Base-by-base conservation (phyloP, 2,329 filamentous ascomycete species). In the Chaetoscypha palmicola region DNA sequence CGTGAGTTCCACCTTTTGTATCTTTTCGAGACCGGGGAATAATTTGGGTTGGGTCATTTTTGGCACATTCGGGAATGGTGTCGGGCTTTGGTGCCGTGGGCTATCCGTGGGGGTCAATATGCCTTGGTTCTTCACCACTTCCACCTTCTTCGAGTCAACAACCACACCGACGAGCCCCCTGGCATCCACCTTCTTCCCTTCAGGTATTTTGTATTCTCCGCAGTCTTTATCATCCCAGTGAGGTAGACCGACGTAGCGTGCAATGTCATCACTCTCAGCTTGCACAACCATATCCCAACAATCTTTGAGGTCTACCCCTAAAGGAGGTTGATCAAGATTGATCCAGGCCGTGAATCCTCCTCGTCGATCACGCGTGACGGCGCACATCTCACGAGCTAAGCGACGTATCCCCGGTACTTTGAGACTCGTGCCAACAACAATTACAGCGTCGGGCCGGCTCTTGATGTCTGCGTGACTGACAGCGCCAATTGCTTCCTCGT, bases 301-400 rank as follows among this genome's bases (percentile, higher is more conserved):
- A 51, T 94, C 84, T 60, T 91, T 90, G 51, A 97, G 82, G 46
- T 96, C 89, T 52, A 79, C 81, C 16, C 86, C 83, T 33, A 81
- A 76, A 1, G 92, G 92, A 53, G 88, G 86, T 0, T 86, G 73
- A 48, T 95, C 89, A 42, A 88, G 79, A 65, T 97, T 97, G 66
- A 98, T 86, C 88, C 91, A 98, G 38, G 94, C 83, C 0, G 90
- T 88, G 46, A 95, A 77, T 1, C 91, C 90, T 55, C 94, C 86
- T 53, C 79, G 79, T 43, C 88, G 79, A 57, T 83, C 79, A 49
- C 90, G 77, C n/a, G 94, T 86, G 23, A 88, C 82, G 38, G 82
- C 80, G 63, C 89, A 96, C 75, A 97, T 79, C 64, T 96, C 90
- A 62, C 86, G 86, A 46, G 91, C 89, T 45, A 98, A 83, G 42